phyloP scores from a whole-genome alignment of 805 yeast genomes.

The Metschnikowia continentalis region DNA sequence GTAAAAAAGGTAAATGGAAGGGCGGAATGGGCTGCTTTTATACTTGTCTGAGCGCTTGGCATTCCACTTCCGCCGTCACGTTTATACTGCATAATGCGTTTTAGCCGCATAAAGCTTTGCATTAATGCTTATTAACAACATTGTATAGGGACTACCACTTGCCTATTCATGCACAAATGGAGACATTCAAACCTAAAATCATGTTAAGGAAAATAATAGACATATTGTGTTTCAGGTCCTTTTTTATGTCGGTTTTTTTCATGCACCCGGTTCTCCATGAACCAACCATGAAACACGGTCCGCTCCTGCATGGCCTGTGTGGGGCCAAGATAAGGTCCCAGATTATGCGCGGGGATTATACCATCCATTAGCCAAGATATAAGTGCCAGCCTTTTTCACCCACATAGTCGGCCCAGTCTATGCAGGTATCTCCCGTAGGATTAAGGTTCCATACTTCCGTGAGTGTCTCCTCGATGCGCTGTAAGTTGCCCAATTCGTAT shows the following conservation, averaged over 20 bases:
- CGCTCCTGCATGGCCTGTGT: too few species aligned
- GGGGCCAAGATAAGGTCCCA: too few species aligned
- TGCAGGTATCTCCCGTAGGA: slow-evolving; percentile 14
- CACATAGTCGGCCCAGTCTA: slow-evolving; percentile 19
- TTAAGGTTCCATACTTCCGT: slow-evolving; percentile 15
- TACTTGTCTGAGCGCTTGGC: background rate
- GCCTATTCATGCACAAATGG: too few species aligned
- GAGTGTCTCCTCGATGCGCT: slow-evolving; percentile 17
- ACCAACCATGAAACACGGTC: background rate
- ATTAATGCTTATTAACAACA: background rate
- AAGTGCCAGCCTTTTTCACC: slow-evolving; percentile 16
- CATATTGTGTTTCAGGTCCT: too few species aligned
- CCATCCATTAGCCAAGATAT: slow-evolving; percentile 14
- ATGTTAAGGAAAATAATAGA: too few species aligned
- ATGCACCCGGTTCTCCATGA: background rate
- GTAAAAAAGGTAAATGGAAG: too few species aligned
- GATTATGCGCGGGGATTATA: background rate
- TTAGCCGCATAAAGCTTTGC: background rate
- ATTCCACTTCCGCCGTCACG: background rate
- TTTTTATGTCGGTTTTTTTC: too few species aligned
- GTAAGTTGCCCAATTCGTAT: slow-evolving; percentile 17
- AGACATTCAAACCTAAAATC: too few species aligned
- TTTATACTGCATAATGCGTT: background rate
- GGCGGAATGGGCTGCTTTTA: too few species aligned
- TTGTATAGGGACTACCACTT: background rate